Evolutionary conservation across 2,329 filamentous ascomycete species (phyloP).

Genomic region (Tolypocladium tropicale): DNA sequence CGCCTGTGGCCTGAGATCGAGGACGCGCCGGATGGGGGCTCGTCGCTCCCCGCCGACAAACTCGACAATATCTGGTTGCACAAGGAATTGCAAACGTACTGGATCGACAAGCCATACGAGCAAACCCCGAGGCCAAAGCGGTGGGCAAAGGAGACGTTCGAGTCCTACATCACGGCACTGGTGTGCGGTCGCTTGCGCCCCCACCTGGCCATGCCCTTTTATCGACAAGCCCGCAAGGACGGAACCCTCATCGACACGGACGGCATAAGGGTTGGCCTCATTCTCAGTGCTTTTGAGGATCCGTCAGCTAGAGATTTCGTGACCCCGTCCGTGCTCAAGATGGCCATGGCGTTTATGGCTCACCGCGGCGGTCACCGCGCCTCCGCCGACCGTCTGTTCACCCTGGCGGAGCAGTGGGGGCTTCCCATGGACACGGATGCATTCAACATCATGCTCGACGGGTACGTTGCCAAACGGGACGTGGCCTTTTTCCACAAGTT

Average conservation of each 20-base stretch:
- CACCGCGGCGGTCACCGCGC: conserved; percentile 23
- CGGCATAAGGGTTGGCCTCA: conserved; percentile 24
- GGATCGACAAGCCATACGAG: conserved; percentile 24
- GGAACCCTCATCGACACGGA: conserved; percentile 24
- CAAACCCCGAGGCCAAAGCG: conserved; percentile 24
- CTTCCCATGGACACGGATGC: conserved; percentile 33
- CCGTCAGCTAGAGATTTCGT: conserved; percentile 20
- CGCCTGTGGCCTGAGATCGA: conserved; percentile 26
- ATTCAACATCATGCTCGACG: conserved; percentile 37
- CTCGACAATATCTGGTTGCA: conserved; percentile 23
- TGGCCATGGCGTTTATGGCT: conserved; percentile 32
- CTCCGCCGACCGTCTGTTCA: conserved; percentile 24
- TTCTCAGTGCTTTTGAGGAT: conserved; percentile 29
- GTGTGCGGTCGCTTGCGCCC: conserved; percentile 24
- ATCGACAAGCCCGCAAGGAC: conserved; percentile 16
- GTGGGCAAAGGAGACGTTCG: conserved; percentile 32
- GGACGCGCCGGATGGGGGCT: conserved; percentile 13
- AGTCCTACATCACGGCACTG: conserved; percentile 31
- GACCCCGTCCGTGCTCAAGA: conserved; percentile 29
- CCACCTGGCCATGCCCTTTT: conserved; percentile 22
- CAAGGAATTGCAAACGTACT: conserved; percentile 18
- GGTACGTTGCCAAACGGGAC: conserved; percentile 28
- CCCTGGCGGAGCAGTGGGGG: conserved; percentile 22
- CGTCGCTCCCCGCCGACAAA: conserved; percentile 10
- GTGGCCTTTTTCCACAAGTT: conserved; percentile 28